These are phyloP conservation scores for Magnusiomyces tetraspermus DNA, from an alignment of 1,139 yeast genomes.

Conservation along the genomic window DNA sequence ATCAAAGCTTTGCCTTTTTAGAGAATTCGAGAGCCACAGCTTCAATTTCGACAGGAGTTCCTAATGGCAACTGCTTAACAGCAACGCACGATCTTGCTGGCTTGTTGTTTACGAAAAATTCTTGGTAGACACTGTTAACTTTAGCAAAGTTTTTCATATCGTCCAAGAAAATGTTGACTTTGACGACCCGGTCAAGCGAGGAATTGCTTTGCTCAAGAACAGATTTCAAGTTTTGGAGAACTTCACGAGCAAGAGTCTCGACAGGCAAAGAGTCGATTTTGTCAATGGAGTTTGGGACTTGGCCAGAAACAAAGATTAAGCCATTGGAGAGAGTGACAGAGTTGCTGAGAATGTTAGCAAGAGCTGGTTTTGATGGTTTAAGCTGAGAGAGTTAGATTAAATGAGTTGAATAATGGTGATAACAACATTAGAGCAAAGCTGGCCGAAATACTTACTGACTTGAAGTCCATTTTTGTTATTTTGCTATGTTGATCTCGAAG, in stretches of 20 bases:
- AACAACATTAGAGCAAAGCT: too few species aligned
- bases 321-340: conserved; percentile 33
- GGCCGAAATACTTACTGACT: too few species aligned
- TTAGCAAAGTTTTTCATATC: conserved; percentile 77
- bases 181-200: conserved; percentile 69
- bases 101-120: conserved; percentile 70
- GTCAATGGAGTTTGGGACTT: conserved; percentile 81
- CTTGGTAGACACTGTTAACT: conserved; percentile 74
- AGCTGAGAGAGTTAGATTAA: not conserved
- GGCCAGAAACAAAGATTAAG: conserved; percentile 87
- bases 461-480: too few species aligned
- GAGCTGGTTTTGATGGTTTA: not conserved
- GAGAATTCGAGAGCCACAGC: conserved; percentile 45
- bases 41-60: conserved; percentile 62
- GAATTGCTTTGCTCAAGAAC: conserved; percentile 79
- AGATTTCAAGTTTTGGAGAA: conserved; percentile 61
- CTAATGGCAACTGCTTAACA: conserved; percentile 76
- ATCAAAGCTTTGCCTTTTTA: not conserved
- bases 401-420: not conserved
- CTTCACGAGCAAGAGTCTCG: conserved; percentile 78
- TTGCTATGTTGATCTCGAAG: too few species aligned
- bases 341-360: not conserved
- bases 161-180: conserved; percentile 77
- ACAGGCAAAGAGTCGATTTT: conserved; percentile 52
- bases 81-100: conserved; percentile 97